These are phyloP conservation scores for Trichoderma semiorbis DNA, from an alignment of 2,329 filamentous ascomycete genomes.

Conservation along the genomic window DNA sequence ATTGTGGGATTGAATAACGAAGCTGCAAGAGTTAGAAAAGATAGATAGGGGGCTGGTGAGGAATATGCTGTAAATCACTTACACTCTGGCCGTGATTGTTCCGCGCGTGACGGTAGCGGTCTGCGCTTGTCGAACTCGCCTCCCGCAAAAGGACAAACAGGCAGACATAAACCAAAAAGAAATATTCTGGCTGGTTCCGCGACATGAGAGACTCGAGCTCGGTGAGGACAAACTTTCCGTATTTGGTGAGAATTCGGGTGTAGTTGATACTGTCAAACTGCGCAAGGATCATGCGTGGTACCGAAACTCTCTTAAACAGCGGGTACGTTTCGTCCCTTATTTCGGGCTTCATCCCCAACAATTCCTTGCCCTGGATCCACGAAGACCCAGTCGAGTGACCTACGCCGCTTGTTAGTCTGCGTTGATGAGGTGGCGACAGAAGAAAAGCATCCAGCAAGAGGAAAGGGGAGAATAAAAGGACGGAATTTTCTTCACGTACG, in stretches of 20 bases:
- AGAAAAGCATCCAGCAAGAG: not conserved
- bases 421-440: not conserved
- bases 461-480: not conserved
- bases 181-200: constrained; percentile 30
- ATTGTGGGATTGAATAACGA: constrained; percentile 38
- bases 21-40: constrained; percentile 22
- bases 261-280: constrained; percentile 45
- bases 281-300: constrained; percentile 44
- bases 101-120: constrained; percentile 42
- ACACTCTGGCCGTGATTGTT: constrained; percentile 33
- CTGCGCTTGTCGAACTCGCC: constrained; percentile 37
- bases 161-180: constrained; percentile 37
- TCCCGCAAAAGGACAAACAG: constrained; percentile 44
- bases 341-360: constrained; percentile 38
- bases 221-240: constrained; percentile 33
- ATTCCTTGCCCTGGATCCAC: constrained; percentile 40
- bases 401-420: constrained; percentile 23
- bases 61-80: not conserved
- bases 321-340: constrained; percentile 36
- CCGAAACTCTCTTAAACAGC: constrained; percentile 35
- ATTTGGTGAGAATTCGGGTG: constrained; percentile 33
- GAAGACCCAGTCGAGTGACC: constrained; percentile 45
- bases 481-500: constrained; percentile 34
- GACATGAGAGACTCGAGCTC: constrained; percentile 35
- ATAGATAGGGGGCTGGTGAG: not conserved